Percentiles rank a stretch among this genome's conserved stretches.
These are phyloP conservation scores for Hypomyces perniciosus DNA, from an alignment of 2,329 filamentous ascomycete species.

Conservation along the genomic window DNA sequence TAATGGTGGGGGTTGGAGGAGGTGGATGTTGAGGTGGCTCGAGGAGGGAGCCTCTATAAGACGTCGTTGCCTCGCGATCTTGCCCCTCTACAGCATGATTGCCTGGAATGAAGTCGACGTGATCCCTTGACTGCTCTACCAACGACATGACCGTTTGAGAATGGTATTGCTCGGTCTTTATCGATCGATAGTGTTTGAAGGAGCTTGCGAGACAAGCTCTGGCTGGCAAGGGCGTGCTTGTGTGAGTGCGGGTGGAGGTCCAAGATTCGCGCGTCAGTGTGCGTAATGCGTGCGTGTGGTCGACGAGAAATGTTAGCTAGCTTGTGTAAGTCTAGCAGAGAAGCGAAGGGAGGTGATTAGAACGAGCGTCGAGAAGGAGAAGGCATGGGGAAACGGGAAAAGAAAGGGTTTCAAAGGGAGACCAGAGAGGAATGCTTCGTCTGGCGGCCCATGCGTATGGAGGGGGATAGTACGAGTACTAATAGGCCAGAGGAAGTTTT, in stretches of 20 bases:
- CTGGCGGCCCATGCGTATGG: constrained; percentile 1
- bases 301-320: constrained; percentile 4
- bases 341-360: constrained; percentile 6
- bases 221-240: not conserved
- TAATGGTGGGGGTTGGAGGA: constrained; percentile 6
- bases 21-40: constrained; percentile 11
- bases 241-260: not conserved
- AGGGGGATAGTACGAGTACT: not conserved
- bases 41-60: constrained; percentile 18
- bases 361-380: constrained; percentile 4
- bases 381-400: constrained; percentile 3
- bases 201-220: constrained; percentile 11
- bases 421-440: constrained; percentile 11
- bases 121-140: constrained; percentile 11
- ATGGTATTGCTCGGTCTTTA: not conserved
- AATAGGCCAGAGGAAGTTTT: not conserved
- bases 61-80: not conserved
- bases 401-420: constrained; percentile 6
- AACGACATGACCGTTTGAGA: constrained; percentile 12
- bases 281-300: not conserved
- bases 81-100: constrained; percentile 5
- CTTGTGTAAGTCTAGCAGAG: constrained; percentile 3
- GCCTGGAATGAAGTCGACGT: constrained; percentile 17
- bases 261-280: not conserved
- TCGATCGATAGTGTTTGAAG: not conserved